Evolutionary conservation across 2,329 filamentous ascomycete genomes (phyloP).

Genomic region (Paraphaeosphaeria sporulosa): DNA sequence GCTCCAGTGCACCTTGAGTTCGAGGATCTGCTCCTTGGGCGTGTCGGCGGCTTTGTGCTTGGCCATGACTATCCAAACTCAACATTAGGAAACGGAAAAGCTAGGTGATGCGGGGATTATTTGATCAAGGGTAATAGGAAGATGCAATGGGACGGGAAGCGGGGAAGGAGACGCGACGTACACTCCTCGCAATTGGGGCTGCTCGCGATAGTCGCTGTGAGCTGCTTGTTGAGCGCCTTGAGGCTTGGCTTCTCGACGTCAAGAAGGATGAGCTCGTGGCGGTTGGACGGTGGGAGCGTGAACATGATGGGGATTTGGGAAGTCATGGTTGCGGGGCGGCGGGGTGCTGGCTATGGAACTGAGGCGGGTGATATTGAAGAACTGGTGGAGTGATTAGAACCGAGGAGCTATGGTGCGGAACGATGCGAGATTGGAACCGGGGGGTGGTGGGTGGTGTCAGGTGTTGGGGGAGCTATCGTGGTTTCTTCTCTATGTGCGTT

Average conservation of each 20-base stretch:
- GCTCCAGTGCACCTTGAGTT: constrained; percentile 43
- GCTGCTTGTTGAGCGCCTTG: constrained; percentile 43
- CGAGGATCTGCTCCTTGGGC: constrained; percentile 34
- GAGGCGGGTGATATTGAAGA: neutral
- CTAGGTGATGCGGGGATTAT: too few relatives aligned
- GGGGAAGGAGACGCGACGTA: constrained; percentile 16
- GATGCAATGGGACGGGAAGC: neutral
- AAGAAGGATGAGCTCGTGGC: constrained; percentile 44
- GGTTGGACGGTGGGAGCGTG: constrained; percentile 41
- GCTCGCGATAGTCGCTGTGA: constrained; percentile 30
- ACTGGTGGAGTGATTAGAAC: neutral
- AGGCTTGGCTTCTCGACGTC: constrained; percentile 32
- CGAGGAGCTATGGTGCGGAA: neutral
- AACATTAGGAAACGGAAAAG: neutral
- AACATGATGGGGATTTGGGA: constrained; percentile 40
- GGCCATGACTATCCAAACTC: constrained; percentile 32
- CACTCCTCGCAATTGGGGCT: constrained; percentile 44
- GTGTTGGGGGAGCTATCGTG: neutral
- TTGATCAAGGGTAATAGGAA: too few relatives aligned
- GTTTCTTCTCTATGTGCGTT: neutral
- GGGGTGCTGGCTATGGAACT: neutral
- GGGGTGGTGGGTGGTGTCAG: neutral
- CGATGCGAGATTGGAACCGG: neutral
- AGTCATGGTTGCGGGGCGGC: neutral
- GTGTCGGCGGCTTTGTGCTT: constrained; percentile 37